Evolutionary conservation across 2,329 filamentous ascomycete species (phyloP), one percentile per base, ranked within the genome.

Genomic region (Ascochyta fabae): DNA sequence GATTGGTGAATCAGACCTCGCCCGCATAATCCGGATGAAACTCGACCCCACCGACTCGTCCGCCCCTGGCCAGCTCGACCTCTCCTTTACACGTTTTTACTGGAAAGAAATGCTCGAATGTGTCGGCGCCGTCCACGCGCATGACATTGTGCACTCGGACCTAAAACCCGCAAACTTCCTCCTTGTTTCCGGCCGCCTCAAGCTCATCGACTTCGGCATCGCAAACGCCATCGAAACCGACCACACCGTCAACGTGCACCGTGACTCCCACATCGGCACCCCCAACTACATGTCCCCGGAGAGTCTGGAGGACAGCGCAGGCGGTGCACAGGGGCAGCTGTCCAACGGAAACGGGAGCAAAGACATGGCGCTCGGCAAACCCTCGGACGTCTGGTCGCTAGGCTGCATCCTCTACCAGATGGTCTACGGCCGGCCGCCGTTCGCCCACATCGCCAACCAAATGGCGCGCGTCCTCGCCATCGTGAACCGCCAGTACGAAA

Each of bases 31-130:
- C 61, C 88, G 87, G 33, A 85, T 88, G 61, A 67, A 91, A 88
- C 68, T 84, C 82, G 74, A 77, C 54, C 67, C 69, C 3, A 68
- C 70, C 13, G 86, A 89, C 49, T 86, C 90, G 35, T 52, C 48
- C 8, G 53, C 58, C 13, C 64, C 66, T 8, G 66, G 64, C 48
- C 85, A 83, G 56, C 89, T 99, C 58, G 95, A 99, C 71, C 84
- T 91, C 1, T 90, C 89, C 48, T 97, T 98, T 74, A 92, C 95
- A 12, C 89, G 95, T n/a, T 96, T 91, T 77, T 96, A 96, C 81
- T 99, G 95, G 95, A 95, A 96, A 75, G 95, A 99, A 78, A 99
- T 99, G 95, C 87, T 99, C 16, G 92, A 96, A 75, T 98, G 95
- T 72, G 86, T 99, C 6, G 86, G 91, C 64, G 86, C 94, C 0